Evolutionary conservation across 139 green algal species (phyloP), one percentile per base, ranked within the genome.

Genomic region (Chlorella sp.): DNA sequence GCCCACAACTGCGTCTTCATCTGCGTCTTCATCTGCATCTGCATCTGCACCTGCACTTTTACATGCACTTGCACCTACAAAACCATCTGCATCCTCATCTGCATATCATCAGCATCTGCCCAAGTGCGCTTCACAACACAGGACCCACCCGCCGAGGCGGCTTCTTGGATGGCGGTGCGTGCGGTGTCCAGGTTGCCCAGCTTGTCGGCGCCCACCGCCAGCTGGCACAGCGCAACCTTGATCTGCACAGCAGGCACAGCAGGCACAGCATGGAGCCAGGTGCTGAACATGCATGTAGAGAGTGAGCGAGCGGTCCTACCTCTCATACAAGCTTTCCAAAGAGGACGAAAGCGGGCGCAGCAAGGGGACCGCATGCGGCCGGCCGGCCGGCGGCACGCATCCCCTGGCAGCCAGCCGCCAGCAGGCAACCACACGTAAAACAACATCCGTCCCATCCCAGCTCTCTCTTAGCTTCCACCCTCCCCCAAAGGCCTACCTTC

Each of bases 151-250:
- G 32, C 78, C 11, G 39, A 32, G 0, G 95, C 95, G 16, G 96
- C 96, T 61, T 95, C 92, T 86, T 95, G 48, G 34, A 99, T 97
- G 21, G 94, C 95, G 14, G 86, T 79, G 18, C 73, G 75, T 1
- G 97, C 97, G 16, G 89, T 95, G 12, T 71, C 34, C 28, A 99
- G 96, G 96, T 99, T 99, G 30, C 83, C 48, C 1, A 94, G 89
- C 92, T 99, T 99, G 91, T 99, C 95, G 2, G 90, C 86, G 2
- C 92, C 94, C 7, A 97, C 94, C 0, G 92, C 53, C 16, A 99
- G 91, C 96, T 99, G 97, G 88, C 97, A 99, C 11, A 99, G 91
- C 3, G 97, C 97, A 30, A 99, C 82, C 88, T 97, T 99, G 68
- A 98, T 95, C 96, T 98, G 95, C 66, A 34, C 64, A 2, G 37